These are phyloP conservation scores for Ustilago bromivora DNA, from an alignment of 1,284 basidiomycete genomes.

Conservation along the genomic window DNA sequence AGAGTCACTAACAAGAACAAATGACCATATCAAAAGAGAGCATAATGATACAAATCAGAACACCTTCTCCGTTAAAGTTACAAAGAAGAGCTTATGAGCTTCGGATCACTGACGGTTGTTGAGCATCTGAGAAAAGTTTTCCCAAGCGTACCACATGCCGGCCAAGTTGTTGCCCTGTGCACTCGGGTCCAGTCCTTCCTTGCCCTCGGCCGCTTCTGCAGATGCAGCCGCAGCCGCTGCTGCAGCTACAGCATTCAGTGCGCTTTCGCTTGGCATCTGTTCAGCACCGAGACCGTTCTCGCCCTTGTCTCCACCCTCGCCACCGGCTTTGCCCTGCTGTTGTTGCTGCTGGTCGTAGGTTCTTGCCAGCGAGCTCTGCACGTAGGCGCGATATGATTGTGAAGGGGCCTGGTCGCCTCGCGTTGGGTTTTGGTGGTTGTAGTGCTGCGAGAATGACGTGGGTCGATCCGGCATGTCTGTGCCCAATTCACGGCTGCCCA, in stretches of 20 bases:
- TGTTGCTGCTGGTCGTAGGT: conserved; percentile 50
- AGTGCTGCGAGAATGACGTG: conserved; percentile 57
- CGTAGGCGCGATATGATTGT: conserved; percentile 41
- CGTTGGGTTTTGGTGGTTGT: conserved; percentile 48
- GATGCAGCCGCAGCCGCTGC: conserved; percentile 35
- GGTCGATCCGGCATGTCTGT: conserved; percentile 47
- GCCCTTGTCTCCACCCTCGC: conserved; percentile 14
- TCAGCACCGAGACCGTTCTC: conserved; percentile 28
- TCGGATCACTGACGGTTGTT: conserved; percentile 44
- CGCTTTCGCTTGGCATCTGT: conserved; percentile 39
- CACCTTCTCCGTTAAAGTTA: neutral
- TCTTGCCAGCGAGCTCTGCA: conserved; percentile 45
- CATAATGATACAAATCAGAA: conserved; percentile 17
- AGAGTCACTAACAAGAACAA: neutral
- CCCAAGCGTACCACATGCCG: conserved; percentile 50
- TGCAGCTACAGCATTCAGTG: conserved; percentile 46
- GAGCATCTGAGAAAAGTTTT: conserved; percentile 59
- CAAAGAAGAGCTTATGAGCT: neutral
- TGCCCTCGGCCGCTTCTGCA: conserved; percentile 29
- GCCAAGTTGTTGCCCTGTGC: conserved; percentile 46
- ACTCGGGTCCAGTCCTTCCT: conserved; percentile 29
- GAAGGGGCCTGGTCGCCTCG: conserved; percentile 43
- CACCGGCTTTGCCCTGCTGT: conserved; percentile 21
- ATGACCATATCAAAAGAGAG: neutral
- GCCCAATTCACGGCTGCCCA: conserved; percentile 30